phyloP scores from a whole-genome alignment of 2,329 filamentous ascomycete species.

The Fusarium illudens region DNA sequence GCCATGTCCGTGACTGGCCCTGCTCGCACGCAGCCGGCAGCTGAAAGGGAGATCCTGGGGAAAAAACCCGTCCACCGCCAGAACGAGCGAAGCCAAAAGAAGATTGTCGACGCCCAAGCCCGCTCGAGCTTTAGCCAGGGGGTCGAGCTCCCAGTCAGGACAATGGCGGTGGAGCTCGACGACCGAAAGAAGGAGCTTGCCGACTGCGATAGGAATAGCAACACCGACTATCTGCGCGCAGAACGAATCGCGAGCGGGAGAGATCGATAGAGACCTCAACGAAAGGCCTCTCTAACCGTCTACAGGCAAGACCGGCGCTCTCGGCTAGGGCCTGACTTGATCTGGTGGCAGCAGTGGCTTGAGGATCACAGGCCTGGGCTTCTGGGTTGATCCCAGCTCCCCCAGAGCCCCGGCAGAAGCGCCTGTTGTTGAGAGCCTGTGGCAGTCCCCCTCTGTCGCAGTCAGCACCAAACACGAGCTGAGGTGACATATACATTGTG shows the following conservation, averaged over 20 bases:
- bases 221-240: background rate
- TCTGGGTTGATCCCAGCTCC: constrained; percentile 37
- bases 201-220: constrained; percentile 35
- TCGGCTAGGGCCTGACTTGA: constrained; percentile 27
- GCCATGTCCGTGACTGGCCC: constrained; percentile 16
- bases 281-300: constrained; percentile 28
- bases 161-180: constrained; percentile 2
- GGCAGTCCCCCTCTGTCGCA: background rate
- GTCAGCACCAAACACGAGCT: background rate
- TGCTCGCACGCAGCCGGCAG: constrained; percentile 22
- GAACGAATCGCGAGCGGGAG: constrained; percentile 16
- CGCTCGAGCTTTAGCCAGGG: constrained; percentile 14
- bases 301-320: constrained; percentile 25
- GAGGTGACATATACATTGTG: constrained; percentile 12
- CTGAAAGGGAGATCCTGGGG: constrained; percentile 29
- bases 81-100: constrained; percentile 31
- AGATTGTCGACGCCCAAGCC: constrained; percentile 24
- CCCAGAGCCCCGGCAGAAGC: constrained; percentile 1
- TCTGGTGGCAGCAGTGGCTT: constrained; percentile 43
- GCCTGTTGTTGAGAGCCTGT: background rate
- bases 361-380: constrained; percentile 37
- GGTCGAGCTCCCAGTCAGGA: constrained; percentile 19
- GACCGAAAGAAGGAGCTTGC: constrained; percentile 1
- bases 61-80: constrained; percentile 23
- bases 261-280: constrained; percentile 32